phyloP scores from a whole-genome alignment of 306 rosid genomes.

The Quillaja saponaria region DNA sequence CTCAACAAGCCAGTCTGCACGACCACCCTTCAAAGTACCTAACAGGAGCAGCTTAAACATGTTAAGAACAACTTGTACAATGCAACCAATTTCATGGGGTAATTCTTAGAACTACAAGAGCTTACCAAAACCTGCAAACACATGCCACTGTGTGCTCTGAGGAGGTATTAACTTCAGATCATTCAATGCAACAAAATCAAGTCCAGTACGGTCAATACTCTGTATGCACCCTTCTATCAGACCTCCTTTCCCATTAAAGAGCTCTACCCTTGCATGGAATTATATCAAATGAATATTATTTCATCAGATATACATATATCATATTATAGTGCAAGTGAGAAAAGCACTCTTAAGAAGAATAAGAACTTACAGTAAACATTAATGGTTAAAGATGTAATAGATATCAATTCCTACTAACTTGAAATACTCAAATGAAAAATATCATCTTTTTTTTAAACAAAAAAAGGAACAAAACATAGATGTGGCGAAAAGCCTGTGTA shows the following conservation, averaged over 20 bases:
- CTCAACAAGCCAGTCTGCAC: constrained; percentile 95
- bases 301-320: background rate
- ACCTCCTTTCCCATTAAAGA: constrained; percentile 88
- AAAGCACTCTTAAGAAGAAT: background rate
- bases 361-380: background rate
- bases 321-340: background rate
- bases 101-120: constrained; percentile 10
- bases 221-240: constrained; percentile 72
- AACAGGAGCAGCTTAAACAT: constrained; percentile 24
- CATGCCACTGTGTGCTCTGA: constrained; percentile 69
- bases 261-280: constrained; percentile 78
- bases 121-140: constrained; percentile 78
- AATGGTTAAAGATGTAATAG: background rate
- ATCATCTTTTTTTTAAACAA: too few relatives aligned
- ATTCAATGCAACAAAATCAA: constrained; percentile 71
- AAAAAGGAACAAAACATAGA: background rate
- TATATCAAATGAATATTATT: constrained; percentile 30
- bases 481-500: background rate
- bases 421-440: too few relatives aligned
- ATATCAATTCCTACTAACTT: too few relatives aligned
- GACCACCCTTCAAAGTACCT: constrained; percentile 94
- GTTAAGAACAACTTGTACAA: constrained; percentile 28
- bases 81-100: constrained; percentile 9
- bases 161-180: constrained; percentile 64
- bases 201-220: constrained; percentile 54